These are phyloP conservation scores for Bodo saltans DNA, from an alignment of 78 protist genomes.

Conservation along the genomic window DNA sequence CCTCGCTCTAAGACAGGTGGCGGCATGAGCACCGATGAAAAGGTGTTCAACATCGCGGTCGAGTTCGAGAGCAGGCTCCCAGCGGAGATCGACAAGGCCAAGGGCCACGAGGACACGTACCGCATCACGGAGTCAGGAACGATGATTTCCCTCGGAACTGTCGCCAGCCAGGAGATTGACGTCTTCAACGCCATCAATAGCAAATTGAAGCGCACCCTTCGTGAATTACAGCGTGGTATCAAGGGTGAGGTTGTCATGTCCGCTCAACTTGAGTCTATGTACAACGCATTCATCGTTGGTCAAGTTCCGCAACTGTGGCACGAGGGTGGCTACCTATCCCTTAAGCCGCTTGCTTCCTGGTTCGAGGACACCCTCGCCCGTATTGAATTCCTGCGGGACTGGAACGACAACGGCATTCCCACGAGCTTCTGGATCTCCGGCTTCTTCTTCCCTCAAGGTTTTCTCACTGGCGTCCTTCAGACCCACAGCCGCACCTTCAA, in stretches of 20 bases:
- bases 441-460: slow-evolving; percentile 83
- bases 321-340: slow-evolving; percentile 46
- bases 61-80: slow-evolving; percentile 27
- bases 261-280: slow-evolving; percentile 60
- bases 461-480: slow-evolving; percentile 58
- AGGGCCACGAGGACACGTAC: slow-evolving; percentile 34
- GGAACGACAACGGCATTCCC: slow-evolving; percentile 68
- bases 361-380: slow-evolving; percentile 46
- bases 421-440: slow-evolving; percentile 70
- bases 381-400: slow-evolving; percentile 47
- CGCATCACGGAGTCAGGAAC: slow-evolving; percentile 49
- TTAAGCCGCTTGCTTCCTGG: slow-evolving; percentile 72
- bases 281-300: slow-evolving; percentile 14
- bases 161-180: slow-evolving; percentile 60
- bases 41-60: slow-evolving; percentile 7
- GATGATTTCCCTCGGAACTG: slow-evolving; percentile 66
- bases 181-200: slow-evolving; percentile 63
- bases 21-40: not conserved
- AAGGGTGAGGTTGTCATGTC: slow-evolving; percentile 74
- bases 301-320: slow-evolving; percentile 50
- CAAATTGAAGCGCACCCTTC: slow-evolving; percentile 20
- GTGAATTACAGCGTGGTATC: slow-evolving; percentile 45
- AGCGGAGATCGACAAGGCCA: slow-evolving; percentile 35
- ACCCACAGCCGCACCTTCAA: slow-evolving; percentile 42
- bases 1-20: slow-evolving; percentile 11